Evolutionary conservation across 108 stramenopile genomes (phyloP).

Genomic region (Discostella stelligeroides): DNA sequence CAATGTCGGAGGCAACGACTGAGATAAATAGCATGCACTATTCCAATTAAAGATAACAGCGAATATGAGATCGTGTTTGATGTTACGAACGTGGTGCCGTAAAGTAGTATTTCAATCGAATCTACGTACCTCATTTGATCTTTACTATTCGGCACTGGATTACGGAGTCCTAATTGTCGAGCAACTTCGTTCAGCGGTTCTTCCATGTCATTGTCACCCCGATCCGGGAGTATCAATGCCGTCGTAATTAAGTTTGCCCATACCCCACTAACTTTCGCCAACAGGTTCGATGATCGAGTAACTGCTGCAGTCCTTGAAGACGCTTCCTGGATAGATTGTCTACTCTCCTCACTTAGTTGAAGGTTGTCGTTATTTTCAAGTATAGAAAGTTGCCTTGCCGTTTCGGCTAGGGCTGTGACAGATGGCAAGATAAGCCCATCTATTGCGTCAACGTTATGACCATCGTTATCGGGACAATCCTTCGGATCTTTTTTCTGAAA

Average conservation of each 20-base stretch:
- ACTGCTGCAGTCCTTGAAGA: slow-evolving; percentile 63
- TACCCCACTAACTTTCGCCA: slow-evolving; percentile 46
- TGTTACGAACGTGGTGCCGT: not conserved
- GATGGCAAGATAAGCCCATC: slow-evolving; percentile 83
- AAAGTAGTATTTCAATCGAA: not conserved
- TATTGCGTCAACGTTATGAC: slow-evolving; percentile 90
- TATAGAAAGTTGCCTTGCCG: slow-evolving; percentile 25
- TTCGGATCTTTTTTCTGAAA: slow-evolving; percentile 51
- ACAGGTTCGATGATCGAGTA: slow-evolving; percentile 53
- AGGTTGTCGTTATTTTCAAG: slow-evolving; percentile 8
- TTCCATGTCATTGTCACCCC: slow-evolving; percentile 31
- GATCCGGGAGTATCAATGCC: slow-evolving; percentile 31
- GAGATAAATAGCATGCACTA: slow-evolving; percentile 81
- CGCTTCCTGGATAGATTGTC: slow-evolving; percentile 17
- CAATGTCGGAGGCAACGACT: slow-evolving; percentile 64
- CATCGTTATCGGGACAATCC: slow-evolving; percentile 90
- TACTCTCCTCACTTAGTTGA: slow-evolving; percentile 13
- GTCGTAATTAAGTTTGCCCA: slow-evolving; percentile 53
- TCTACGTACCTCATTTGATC: slow-evolving; percentile 51
- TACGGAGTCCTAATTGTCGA: slow-evolving; percentile 34
- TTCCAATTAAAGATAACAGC: no score
- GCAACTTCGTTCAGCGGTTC: slow-evolving; percentile 33
- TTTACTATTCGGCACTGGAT: slow-evolving; percentile 21
- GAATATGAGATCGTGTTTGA: slow-evolving; percentile 1
- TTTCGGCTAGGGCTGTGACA: slow-evolving; percentile 60